Evolutionary conservation across 2,329 filamentous ascomycete genomes (phyloP), one percentile per base, ranked within the genome.

Genomic region (Microsporum audouinii): DNA sequence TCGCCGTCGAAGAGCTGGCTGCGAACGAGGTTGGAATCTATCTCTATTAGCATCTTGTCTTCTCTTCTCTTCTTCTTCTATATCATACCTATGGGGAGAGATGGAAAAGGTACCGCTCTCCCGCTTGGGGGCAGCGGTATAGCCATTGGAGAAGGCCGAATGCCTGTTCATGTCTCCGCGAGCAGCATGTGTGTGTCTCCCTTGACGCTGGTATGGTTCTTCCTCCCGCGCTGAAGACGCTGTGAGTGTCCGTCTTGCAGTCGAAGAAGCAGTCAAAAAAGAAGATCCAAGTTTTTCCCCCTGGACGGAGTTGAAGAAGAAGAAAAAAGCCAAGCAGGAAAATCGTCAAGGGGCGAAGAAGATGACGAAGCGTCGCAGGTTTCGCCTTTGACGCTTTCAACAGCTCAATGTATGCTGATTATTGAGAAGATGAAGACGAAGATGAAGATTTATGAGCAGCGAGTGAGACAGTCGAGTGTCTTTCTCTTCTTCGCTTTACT

Each of bases 21-120:
- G 83, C 67, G 88, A 83, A 72, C 91, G 87, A 63, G 91, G 89
- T 75, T 94, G 89, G 69, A 95, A 96, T 77, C 89, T 94, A 53
- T 14, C 51, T 33, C 57, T 3, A 56, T 31, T 57, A 49, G 23
- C 27, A 56, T 62, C 10, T 38, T 39, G 23, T 60, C 27, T 31
- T 36, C 43, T 34, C 43, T 34, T 57, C 53, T 57, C n/a, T 10
- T 49, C 23, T 7, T 45, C 14, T 5, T 45, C 41, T 10, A 17
- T 27, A n/a, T 62, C 63, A 31, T 83, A 95, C 88, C 89, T 88
- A 75, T 96, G 90, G 67, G 90, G 89, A 68, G 89, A 90, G 70
- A 95, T 91, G 66, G 90, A 89, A 72, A 95, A 92, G 53, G 87
- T 88, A 71, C 76, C 78, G 68, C 77, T 78, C 69, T 86, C 86